These are phyloP conservation scores for Ganoderma resinaceum DNA, from an alignment of 1,284 basidiomycete genomes.

Conservation along the genomic window DNA sequence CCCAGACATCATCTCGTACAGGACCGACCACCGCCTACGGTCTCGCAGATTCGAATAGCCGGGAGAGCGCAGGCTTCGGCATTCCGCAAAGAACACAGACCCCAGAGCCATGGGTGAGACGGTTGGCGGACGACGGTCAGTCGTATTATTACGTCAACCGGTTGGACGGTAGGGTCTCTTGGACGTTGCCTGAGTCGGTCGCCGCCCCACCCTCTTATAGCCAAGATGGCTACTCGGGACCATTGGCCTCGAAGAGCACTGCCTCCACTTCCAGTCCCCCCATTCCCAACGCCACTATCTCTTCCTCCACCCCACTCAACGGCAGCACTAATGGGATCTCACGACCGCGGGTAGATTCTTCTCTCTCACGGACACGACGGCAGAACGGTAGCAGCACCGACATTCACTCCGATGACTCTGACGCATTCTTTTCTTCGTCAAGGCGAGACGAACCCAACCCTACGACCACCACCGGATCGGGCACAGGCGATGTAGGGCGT, in stretches of 20 bases:
- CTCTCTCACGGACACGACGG: conserved; percentile 34
- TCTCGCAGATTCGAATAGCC: conserved; percentile 39
- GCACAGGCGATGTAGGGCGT: conserved; percentile 20
- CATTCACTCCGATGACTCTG: conserved; percentile 83
- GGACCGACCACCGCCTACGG: conserved; percentile 60
- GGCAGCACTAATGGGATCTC: conserved; percentile 32
- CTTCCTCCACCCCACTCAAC: conserved; percentile 19
- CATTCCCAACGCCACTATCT: conserved; percentile 11
- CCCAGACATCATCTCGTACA: conserved; percentile 61
- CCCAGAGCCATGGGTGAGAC: conserved; percentile 84
- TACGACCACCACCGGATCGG: conserved; percentile 26
- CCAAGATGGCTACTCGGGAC: conserved; percentile 24
- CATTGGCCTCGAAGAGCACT: neutral
- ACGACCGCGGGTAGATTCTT: conserved; percentile 43
- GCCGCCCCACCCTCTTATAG: conserved; percentile 24
- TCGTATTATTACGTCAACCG: conserved; percentile 85
- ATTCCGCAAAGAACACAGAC: conserved; percentile 62
- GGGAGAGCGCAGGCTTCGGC: conserved; percentile 62
- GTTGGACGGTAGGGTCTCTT: conserved; percentile 69
- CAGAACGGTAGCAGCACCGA: conserved; percentile 45
- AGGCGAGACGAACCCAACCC: conserved; percentile 44
- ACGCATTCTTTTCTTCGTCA: conserved; percentile 57
- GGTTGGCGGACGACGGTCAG: conserved; percentile 85
- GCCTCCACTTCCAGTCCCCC: conserved; percentile 3
- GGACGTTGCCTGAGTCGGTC: conserved; percentile 60